phyloP scores from a whole-genome alignment of 176 grass and related monocot genomes.

The Bolboschoenus planiculmis region DNA sequence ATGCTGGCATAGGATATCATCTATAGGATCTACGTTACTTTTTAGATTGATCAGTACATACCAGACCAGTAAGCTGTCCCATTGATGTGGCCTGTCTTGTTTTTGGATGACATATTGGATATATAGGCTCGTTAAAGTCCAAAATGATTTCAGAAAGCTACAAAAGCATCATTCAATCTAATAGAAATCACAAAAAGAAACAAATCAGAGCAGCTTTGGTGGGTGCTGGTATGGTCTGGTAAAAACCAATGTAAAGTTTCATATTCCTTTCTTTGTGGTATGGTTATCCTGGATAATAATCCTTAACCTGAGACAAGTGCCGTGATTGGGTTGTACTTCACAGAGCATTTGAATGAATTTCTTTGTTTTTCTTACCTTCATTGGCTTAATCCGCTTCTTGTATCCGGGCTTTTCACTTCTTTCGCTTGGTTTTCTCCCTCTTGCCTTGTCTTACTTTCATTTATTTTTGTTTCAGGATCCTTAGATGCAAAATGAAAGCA shows the following conservation, averaged over 20 bases:
- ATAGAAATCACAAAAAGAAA: background rate
- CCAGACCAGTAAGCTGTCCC: background rate
- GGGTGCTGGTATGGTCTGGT: background rate
- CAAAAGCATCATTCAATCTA: background rate
- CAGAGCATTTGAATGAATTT: background rate
- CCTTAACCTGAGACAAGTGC: background rate
- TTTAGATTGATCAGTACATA: background rate
- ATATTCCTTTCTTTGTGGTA: background rate
- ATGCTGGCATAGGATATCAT: background rate
- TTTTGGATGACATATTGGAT: background rate
- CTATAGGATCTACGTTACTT: background rate
- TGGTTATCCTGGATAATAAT: background rate
- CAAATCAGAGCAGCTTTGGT: background rate
- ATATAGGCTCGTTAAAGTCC: background rate
- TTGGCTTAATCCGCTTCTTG: too few species aligned
- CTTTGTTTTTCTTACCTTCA: background rate
- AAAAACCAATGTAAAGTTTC: background rate
- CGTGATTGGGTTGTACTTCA: background rate
- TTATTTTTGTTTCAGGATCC: slow-evolving; percentile 1
- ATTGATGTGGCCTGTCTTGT: background rate
- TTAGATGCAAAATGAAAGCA: background rate
- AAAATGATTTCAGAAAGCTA: background rate
- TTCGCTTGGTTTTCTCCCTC: background rate
- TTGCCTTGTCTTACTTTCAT: background rate
- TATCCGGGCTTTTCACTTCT: too few species aligned